Percentiles rank a stretch among this genome's conserved stretches.
Evolutionary conservation across 2,329 filamentous ascomycete genomes (phyloP).

Genomic region (Xylariales sp.): DNA sequence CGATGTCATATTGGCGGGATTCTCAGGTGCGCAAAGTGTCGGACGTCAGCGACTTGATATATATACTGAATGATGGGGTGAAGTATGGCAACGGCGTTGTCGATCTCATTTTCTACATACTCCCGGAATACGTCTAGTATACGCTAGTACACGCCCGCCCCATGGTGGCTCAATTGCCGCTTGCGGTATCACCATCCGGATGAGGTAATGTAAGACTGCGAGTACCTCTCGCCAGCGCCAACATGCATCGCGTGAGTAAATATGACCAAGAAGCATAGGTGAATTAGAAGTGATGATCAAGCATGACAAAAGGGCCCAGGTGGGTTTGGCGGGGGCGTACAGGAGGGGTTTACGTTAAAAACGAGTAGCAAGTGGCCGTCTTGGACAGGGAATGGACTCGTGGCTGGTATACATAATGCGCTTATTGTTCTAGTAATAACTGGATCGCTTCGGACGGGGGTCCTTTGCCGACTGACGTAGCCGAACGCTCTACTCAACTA

Average conservation of each 20-base stretch:
- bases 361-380: constrained; percentile 12
- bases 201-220: constrained; percentile 9
- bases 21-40: not conserved
- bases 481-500: constrained; percentile 17
- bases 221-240: not conserved
- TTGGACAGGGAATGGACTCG: constrained; percentile 10
- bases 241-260: constrained; percentile 19
- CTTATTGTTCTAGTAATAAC: constrained; percentile 17
- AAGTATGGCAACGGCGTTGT: constrained; percentile 4
- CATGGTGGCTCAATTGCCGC: constrained; percentile 1
- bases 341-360: constrained; percentile 10
- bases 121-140: not conserved
- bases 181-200: constrained; percentile 1
- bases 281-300: constrained; percentile 40
- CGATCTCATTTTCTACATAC: constrained; percentile 5
- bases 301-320: constrained; percentile 38
- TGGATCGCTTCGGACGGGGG: constrained; percentile 11
- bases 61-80: constrained; percentile 1
- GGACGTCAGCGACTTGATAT: not conserved
- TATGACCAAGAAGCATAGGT: constrained; percentile 28
- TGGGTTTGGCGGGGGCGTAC: constrained; percentile 31
- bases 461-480: constrained; percentile 19
- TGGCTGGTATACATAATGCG: not conserved
- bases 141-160: no score
- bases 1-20: constrained; percentile 5